Percentiles rank a stretch among this genome's conserved stretches.
Evolutionary conservation across 805 yeast genomes (phyloP).

Genomic region (Saccharomycopsis microspora): DNA sequence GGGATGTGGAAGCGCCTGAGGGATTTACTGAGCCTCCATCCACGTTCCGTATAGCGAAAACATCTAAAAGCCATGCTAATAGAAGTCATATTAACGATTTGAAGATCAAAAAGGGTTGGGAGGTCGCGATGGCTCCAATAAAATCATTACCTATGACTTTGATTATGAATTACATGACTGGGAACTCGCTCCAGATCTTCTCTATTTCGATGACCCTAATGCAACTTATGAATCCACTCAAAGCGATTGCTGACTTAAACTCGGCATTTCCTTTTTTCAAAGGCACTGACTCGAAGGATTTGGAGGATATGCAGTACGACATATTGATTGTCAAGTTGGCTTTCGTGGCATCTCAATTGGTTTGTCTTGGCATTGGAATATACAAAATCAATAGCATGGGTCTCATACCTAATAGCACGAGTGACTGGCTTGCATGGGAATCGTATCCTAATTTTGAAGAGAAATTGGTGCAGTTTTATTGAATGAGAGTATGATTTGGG

Average conservation of each 20-base stretch:
- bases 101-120: constrained; percentile 70
- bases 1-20: constrained; percentile 5
- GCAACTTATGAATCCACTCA: constrained; percentile 69
- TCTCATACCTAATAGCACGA: constrained; percentile 69
- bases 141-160: constrained; percentile 84
- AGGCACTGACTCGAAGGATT: constrained; percentile 21
- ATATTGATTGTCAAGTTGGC: constrained; percentile 31
- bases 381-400: constrained; percentile 88
- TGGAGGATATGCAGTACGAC: constrained; percentile 20
- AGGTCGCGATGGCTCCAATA: constrained; percentile 69
- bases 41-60: constrained; percentile 4
- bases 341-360: constrained; percentile 36
- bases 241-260: constrained; percentile 51
- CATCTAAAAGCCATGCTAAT: background rate
- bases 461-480: constrained; percentile 3
- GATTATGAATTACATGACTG: constrained; percentile 87
- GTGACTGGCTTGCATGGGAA: constrained; percentile 94
- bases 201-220: constrained; percentile 84
- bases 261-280: constrained; percentile 33
- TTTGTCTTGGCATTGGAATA: constrained; percentile 61
- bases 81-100: constrained; percentile 19
- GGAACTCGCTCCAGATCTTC: constrained; percentile 78
- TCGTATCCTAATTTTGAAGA: constrained; percentile 12
- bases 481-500: background rate
- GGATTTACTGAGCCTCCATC: constrained; percentile 7